Percentiles rank a stretch among this genome's conserved stretches.
Evolutionary conservation across 2,329 filamentous ascomycete genomes (phyloP).

Genomic region (Scedosporium boydii): DNA sequence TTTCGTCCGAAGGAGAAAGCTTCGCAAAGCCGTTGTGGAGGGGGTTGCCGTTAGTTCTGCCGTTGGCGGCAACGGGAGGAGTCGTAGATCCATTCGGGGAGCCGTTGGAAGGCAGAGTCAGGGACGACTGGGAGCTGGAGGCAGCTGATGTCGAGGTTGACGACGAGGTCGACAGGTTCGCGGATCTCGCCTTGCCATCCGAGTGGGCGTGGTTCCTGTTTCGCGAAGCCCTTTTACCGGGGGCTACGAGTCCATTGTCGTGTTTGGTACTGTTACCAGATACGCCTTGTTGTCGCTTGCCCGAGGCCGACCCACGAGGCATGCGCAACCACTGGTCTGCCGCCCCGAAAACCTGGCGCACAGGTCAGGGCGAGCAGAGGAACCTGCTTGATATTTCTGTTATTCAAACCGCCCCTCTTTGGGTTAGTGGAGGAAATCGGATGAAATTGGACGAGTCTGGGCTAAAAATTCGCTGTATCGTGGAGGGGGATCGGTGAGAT

Average conservation of each 20-base stretch:
- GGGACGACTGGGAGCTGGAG: slow-evolving; percentile 12
- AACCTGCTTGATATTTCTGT: background rate
- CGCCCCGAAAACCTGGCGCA: slow-evolving; percentile 22
- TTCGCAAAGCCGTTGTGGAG: slow-evolving; percentile 1
- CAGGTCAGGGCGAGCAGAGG: slow-evolving; percentile 24
- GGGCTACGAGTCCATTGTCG: slow-evolving; percentile 71
- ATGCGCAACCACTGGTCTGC: slow-evolving; percentile 36
- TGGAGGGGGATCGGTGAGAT: background rate
- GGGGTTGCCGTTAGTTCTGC: slow-evolving; percentile 18
- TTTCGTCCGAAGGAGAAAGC: slow-evolving; percentile 8
- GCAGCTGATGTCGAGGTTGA: slow-evolving; percentile 9
- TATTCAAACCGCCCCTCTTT: background rate
- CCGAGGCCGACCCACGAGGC: slow-evolving; percentile 49
- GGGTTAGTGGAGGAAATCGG: background rate
- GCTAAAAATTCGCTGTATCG: too few species aligned
- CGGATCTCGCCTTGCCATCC: slow-evolving; percentile 23
- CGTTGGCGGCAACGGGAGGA: slow-evolving; percentile 15
- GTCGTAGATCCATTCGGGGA: slow-evolving; percentile 10
- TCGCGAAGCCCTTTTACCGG: slow-evolving; percentile 26
- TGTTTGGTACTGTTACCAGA: slow-evolving; percentile 47
- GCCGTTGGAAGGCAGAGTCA: slow-evolving; percentile 8
- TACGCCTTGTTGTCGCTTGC: slow-evolving; percentile 54
- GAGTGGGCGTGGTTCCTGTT: slow-evolving; percentile 37
- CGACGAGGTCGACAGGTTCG: slow-evolving; percentile 13
- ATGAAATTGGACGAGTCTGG: background rate